Conservation (phyloP, 192 early-diverging fungal species). For the Phlyctochytrium planicorne region DNA sequence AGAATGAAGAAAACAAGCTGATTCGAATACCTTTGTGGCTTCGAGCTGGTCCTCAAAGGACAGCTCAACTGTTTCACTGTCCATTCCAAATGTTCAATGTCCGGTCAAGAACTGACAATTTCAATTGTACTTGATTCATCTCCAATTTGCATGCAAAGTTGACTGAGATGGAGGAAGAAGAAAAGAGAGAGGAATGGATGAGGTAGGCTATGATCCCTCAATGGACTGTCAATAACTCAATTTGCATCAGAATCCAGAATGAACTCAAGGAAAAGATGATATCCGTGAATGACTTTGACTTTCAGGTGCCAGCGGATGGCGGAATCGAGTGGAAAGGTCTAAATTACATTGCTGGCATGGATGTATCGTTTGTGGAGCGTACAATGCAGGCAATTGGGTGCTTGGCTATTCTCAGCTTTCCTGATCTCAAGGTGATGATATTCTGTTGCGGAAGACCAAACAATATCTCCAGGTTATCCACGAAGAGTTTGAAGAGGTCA, state of each 20-base stretch:
- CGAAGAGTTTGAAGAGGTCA: slow-evolving; percentile 52
- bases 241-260: background rate
- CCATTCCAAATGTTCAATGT: too few species aligned
- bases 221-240: too few species aligned
- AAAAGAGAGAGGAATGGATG: too few species aligned
- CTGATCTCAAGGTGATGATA: slow-evolving; percentile 51
- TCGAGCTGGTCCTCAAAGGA: too few species aligned
- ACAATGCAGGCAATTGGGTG: slow-evolving; percentile 64
- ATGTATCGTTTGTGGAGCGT: slow-evolving; percentile 41
- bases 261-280: background rate
- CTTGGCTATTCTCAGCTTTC: slow-evolving; percentile 69
- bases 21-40: too few species aligned
- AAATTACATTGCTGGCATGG: slow-evolving; percentile 35
- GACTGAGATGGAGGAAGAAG: too few species aligned
- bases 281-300: background rate
- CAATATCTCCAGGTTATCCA: slow-evolving; percentile 61
- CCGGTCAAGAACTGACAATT: too few species aligned
- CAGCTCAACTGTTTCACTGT: too few species aligned
- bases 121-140: too few species aligned
- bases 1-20: too few species aligned
- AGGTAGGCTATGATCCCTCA: too few species aligned
- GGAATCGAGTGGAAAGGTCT: slow-evolving; percentile 8
- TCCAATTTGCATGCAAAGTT: too few species aligned
- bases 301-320: background rate
- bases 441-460: background rate